These are phyloP conservation scores for Stygiomarasmius scandens DNA, from an alignment of 1,284 basidiomycete genomes.

Conservation along the genomic window DNA sequence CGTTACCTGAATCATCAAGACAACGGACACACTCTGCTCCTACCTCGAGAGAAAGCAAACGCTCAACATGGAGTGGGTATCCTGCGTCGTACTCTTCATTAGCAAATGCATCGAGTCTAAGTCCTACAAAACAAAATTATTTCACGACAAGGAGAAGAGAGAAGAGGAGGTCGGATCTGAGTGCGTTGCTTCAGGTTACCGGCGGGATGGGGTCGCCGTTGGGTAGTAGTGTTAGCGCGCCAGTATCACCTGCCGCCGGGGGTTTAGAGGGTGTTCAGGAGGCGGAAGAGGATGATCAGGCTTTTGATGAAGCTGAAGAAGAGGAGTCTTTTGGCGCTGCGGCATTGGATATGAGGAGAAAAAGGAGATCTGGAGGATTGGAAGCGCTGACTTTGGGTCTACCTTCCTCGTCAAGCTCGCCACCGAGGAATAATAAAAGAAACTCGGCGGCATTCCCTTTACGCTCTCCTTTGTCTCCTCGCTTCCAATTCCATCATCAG, in stretches of 20 bases:
- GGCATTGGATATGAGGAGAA: conserved; percentile 60
- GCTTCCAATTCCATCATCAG: conserved; percentile 17
- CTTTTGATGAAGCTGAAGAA: conserved; percentile 17
- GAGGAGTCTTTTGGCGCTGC: conserved; percentile 54
- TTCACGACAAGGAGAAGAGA: conserved; percentile 46
- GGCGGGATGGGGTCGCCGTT: conserved; percentile 26
- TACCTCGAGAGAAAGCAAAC: conserved; percentile 47
- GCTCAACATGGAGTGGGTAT: conserved; percentile 77
- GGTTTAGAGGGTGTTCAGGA: conserved; percentile 25
- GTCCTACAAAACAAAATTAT: conserved; percentile 45
- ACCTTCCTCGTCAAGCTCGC: conserved; percentile 19
- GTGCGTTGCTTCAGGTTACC: conserved; percentile 41
- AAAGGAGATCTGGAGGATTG: conserved; percentile 51
- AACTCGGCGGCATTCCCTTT: conserved; percentile 24
- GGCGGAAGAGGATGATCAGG: conserved; percentile 27
- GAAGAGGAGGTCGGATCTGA: conserved; percentile 58
- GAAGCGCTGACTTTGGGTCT: conserved; percentile 38
- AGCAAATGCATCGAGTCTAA: conserved; percentile 44
- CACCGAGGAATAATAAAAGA: not conserved
- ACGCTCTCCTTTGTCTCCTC: conserved; percentile 31
- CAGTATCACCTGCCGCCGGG: conserved; percentile 32
- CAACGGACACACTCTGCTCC: conserved; percentile 27
- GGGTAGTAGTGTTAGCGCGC: conserved; percentile 42
- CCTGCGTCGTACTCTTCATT: conserved; percentile 57
- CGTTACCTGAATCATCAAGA: too few species aligned